These are phyloP conservation scores for Emergomyces africanus DNA, from an alignment of 2,329 filamentous ascomycete species.

Conservation along the genomic window DNA sequence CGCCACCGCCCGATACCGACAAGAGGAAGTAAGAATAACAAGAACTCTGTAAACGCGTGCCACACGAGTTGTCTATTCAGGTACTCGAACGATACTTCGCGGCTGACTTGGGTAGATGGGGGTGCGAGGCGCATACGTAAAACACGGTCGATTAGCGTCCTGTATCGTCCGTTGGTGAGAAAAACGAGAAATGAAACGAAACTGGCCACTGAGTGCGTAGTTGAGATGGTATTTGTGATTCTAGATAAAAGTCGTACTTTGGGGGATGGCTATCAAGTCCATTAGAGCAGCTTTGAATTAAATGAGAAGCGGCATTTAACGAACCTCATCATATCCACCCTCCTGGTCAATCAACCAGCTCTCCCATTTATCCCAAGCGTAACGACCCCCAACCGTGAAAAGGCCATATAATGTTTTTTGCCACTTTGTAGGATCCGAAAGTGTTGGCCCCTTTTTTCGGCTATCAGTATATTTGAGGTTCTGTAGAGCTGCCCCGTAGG, in stretches of 20 bases:
- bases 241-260: conserved; percentile 48
- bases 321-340: conserved; percentile 54
- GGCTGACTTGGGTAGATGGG: conserved; percentile 68
- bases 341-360: conserved; percentile 67
- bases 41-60: conserved; percentile 98
- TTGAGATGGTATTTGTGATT: conserved; percentile 56
- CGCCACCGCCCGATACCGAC: conserved; percentile 90
- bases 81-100: conserved; percentile 95
- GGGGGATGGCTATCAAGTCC: conserved; percentile 28
- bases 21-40: conserved; percentile 94
- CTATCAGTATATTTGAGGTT: conserved; percentile 86
- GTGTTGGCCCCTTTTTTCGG: conserved; percentile 47
- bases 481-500: conserved; percentile 85
- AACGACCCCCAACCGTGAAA: conserved; percentile 74
- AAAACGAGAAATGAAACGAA: conserved; percentile 84
- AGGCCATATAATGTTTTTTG: conserved; percentile 80
- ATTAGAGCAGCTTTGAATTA: conserved; percentile 6
- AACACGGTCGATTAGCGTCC: conserved; percentile 76
- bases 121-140: conserved; percentile 75
- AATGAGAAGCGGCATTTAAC: neutral
- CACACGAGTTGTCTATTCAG: conserved; percentile 95
- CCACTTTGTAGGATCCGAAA: conserved; percentile 59
- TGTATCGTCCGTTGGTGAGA: conserved; percentile 77
- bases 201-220: conserved; percentile 66
- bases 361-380: conserved; percentile 88